Conservation (phyloP, 768 basidiomycete genomes). For the Tubosaeta sp. region DNA sequence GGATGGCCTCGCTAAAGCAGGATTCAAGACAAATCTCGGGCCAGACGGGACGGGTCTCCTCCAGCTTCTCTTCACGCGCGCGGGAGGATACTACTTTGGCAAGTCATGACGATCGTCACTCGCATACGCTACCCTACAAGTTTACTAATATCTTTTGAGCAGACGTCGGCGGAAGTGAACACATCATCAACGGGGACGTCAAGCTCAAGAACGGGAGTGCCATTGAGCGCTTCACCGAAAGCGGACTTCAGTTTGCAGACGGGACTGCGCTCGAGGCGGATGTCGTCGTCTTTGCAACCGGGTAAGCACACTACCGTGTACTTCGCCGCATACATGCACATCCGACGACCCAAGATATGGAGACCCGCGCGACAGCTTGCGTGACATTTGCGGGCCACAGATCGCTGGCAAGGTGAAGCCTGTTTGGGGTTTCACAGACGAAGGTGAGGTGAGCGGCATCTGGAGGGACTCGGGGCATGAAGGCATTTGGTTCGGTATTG, state of each 20-base stretch:
- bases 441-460: constrained; percentile 53
- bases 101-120: constrained; percentile 1
- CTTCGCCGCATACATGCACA: background rate
- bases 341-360: constrained; percentile 36
- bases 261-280: constrained; percentile 31
- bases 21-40: constrained; percentile 38
- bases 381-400: constrained; percentile 43
- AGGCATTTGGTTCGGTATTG: constrained; percentile 32
- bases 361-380: constrained; percentile 38
- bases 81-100: constrained; percentile 43
- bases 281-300: constrained; percentile 30
- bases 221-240: constrained; percentile 29
- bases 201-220: constrained; percentile 44
- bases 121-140: background rate
- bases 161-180: constrained; percentile 40
- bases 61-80: constrained; percentile 23
- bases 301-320: constrained; percentile 9
- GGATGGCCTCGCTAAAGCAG: constrained; percentile 35
- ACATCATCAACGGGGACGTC: constrained; percentile 45
- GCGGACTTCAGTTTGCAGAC: constrained; percentile 28
- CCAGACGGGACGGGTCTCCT: constrained; percentile 31
- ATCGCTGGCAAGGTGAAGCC: constrained; percentile 42
- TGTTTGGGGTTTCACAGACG: constrained; percentile 59
- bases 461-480: constrained; percentile 33
- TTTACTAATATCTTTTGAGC: background rate